These are phyloP conservation scores for Neurospora sp. DNA, from an alignment of 495 filamentous ascomycete genomes.

Conservation along the genomic window DNA sequence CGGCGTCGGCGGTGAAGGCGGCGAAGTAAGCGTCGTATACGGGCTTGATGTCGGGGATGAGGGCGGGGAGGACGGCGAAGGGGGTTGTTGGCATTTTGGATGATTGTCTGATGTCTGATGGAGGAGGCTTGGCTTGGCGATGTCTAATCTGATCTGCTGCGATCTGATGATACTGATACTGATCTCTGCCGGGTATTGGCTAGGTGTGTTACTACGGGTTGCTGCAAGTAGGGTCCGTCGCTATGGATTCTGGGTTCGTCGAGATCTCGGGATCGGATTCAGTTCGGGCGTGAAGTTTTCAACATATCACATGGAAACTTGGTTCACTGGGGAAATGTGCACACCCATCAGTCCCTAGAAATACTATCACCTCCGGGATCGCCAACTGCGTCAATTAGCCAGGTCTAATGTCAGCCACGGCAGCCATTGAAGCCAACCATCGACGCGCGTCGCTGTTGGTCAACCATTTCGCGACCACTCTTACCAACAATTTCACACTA, in stretches of 20 bases:
- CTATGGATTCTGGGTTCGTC: neutral
- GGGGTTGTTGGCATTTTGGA: constrained; percentile 17
- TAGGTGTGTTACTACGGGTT: neutral
- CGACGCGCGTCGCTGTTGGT: no score
- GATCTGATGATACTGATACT: neutral
- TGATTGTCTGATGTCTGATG: neutral
- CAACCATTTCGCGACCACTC: no score
- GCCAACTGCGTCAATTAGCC: neutral
- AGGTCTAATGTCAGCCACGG: no score
- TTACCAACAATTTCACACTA: no score
- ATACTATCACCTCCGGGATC: neutral
- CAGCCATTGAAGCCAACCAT: no score
- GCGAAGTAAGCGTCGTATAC: constrained; percentile 34
- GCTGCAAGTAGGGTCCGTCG: neutral
- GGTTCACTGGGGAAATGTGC: neutral
- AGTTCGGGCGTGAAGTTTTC: neutral
- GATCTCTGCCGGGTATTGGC: neutral
- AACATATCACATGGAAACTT: neutral
- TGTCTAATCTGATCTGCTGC: neutral
- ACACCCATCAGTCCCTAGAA: neutral
- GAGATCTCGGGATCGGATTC: neutral
- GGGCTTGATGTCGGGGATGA: constrained; percentile 29
- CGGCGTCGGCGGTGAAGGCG: constrained; percentile 21
- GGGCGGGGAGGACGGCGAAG: constrained; percentile 28
- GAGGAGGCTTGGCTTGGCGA: neutral